Conservation (phyloP, 768 basidiomycete species). For the Brasilioporus rufonigricans region DNA sequence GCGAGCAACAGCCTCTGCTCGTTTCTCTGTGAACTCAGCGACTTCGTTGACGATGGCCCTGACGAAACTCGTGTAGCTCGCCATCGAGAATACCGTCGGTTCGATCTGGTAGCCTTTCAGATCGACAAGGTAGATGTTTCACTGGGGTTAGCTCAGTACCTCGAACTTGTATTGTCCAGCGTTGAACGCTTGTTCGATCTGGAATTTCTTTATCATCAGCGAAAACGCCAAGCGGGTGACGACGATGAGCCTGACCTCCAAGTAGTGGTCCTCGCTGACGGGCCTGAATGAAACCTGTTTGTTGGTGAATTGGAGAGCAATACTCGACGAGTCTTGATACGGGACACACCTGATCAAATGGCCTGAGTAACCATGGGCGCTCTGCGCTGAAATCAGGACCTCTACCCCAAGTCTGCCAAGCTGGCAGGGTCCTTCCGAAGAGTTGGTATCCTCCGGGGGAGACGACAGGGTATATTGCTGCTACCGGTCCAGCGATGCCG, state of each 20-base stretch:
- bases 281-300: slow-evolving; percentile 50
- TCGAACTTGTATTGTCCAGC: slow-evolving; percentile 52
- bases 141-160: slow-evolving; percentile 24
- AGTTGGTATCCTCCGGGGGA: slow-evolving; percentile 68
- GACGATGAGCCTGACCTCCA: slow-evolving; percentile 35
- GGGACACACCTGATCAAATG: slow-evolving; percentile 55
- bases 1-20: slow-evolving; percentile 32
- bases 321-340: neutral
- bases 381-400: slow-evolving; percentile 45
- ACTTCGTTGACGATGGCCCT: slow-evolving; percentile 42
- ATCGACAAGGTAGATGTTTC: neutral
- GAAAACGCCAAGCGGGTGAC: neutral
- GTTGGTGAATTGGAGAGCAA: neutral
- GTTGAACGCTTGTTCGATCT: slow-evolving; percentile 53
- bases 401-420: slow-evolving; percentile 64
- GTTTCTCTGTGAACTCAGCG: slow-evolving; percentile 39
- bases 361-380: slow-evolving; percentile 56
- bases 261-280: slow-evolving; percentile 47
- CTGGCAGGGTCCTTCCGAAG: slow-evolving; percentile 59
- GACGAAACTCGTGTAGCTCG: slow-evolving; percentile 43
- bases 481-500: slow-evolving; percentile 65
- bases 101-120: slow-evolving; percentile 40
- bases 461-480: slow-evolving; percentile 64
- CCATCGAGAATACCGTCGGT: slow-evolving; percentile 50
- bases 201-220: neutral